Evolutionary conservation across 2,329 filamentous ascomycete species (phyloP), one percentile per base, ranked within the genome.

Genomic region (Stachybotrys elegans): DNA sequence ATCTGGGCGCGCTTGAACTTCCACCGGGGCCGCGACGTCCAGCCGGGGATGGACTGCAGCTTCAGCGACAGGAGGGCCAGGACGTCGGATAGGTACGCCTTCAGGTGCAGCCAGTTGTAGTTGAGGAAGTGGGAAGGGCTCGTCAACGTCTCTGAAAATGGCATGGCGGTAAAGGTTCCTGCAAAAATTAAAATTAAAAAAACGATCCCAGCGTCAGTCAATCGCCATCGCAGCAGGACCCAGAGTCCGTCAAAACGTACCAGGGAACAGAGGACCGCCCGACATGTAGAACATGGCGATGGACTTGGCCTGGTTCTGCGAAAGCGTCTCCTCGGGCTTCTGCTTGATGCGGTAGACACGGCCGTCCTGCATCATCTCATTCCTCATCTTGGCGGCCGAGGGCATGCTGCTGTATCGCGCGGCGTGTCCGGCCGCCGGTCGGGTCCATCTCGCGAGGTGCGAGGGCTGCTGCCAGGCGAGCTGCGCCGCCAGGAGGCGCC

Each of bases 111-210:
- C 57, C 58, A 65, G 35, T 66, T 60, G 56, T 75, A 71, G 13
- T 49, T 49, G 36, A 60, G 37, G 45, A 69, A 58, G 9, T 53
- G 38, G 38, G 25, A 11, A 25, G 60, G 60, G 32, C 49, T 48
- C 20, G 51, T 50, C 22, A 67, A 59, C 40, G 62, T 62, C 42
- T 56, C 54, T 4, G 63, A 60, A 21, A 71, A 40, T 2, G 69
- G 68, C 9, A 74, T 59, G 14, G 70, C 49, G 37, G 77, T 57
- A 43, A 78, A 72, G n/a, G 73, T 75, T 50, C 68, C 75, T 76
- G 45, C 13, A n/a, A n/a, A n/a, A n/a, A n/a, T n/a, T n/a, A n/a
- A n/a, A n/a, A n/a, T n/a, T n/a, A n/a, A 39, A n/a, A 23, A 6
- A 22, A 16, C 22, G 29, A 42, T 17, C 17, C n/a, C n/a, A n/a